Base-by-base conservation (phyloP, 306 rosid species). In the Malus sieversii region DNA sequence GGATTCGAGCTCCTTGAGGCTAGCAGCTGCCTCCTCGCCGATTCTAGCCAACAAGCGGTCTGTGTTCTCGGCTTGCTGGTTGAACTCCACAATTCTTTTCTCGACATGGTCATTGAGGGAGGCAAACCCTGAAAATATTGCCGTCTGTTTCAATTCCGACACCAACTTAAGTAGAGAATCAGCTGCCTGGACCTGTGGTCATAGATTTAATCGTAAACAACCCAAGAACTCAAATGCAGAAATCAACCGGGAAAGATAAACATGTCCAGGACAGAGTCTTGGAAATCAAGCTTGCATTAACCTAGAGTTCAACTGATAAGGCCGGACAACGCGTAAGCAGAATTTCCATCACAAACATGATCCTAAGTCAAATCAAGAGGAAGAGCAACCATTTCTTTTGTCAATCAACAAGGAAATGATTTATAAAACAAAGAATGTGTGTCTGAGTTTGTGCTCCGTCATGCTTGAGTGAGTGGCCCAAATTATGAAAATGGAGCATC, bases 41-140 rank as follows among this genome's bases (percentile, higher is more conserved):
- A 92, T 81, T 75, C 85, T 86, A 59, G 95, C 91, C 58, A 94
- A 76, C 64, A 85, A 9, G 62, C 78, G 85, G 66, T 92, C 93
- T 1, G 96, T 78, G 68, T 86, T 86, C 84, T 92, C 93, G 7
- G 81, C 91, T 71, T 87, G 83, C 59, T 86, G 93, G 76, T 88
- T 81, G 73, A 95, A 92, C 77, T 92, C 97, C 19, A 81, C 80
- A 46, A 69, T 87, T 83, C 96, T 90, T 80, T 92, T 93, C 71
- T 93, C 97, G 72, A 88, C 98, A 51, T 93, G 97, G 71, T 93
- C 98, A 75, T 93, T 93, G 44, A 93, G 91, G 19, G 97, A 93
- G 52, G 97, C 98, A 82, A 95, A 92, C 65, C 96, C 98, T 2
- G 98, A 92, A 82, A 95, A 95, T 33, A 88, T 70, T 71, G 97